A percentile compares a stretch with the other conserved stretches of the same genome.
Evolutionary conservation across 2,329 filamentous ascomycete species (phyloP).

Genomic region (Penicillium paneum): DNA sequence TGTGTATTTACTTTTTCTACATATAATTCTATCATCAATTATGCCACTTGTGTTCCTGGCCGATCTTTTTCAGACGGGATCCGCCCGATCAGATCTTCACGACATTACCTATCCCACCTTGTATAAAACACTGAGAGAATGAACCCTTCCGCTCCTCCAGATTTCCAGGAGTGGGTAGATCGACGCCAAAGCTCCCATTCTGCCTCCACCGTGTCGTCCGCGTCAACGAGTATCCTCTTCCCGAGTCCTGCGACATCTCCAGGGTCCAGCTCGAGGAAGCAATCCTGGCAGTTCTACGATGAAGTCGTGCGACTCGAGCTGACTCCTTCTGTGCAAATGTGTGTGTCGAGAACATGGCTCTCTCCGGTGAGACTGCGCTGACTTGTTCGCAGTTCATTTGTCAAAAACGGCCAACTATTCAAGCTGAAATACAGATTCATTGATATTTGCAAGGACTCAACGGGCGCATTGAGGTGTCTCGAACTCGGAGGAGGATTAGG

Average conservation of each 20-base stretch:
- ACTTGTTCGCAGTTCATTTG: slow-evolving; percentile 34
- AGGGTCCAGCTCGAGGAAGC: slow-evolving; percentile 28
- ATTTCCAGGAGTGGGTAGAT: slow-evolving; percentile 33
- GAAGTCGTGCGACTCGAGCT: slow-evolving; percentile 32
- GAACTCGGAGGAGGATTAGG: slow-evolving; percentile 40
- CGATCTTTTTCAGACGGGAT: slow-evolving; percentile 7
- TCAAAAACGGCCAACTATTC: slow-evolving; percentile 39
- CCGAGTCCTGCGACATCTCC: slow-evolving; percentile 30
- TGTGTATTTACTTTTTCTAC: not conserved
- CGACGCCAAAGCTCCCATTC: slow-evolving; percentile 29
- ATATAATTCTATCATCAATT: not conserved
- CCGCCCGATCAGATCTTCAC: slow-evolving; percentile 2
- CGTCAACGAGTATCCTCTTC: slow-evolving; percentile 31
- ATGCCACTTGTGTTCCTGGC: slow-evolving; percentile 7
- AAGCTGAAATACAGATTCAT: slow-evolving; percentile 40
- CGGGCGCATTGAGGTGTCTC: slow-evolving; percentile 35
- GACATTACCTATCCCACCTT: not conserved
- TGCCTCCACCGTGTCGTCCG: slow-evolving; percentile 31
- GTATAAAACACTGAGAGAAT: slow-evolving; percentile 10
- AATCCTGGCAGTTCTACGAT: slow-evolving; percentile 30
- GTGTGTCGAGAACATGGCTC: slow-evolving; percentile 5
- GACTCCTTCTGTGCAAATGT: slow-evolving; percentile 36
- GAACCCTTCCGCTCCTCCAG: slow-evolving; percentile 18
- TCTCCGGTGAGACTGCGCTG: not conserved
- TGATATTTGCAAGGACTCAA: slow-evolving; percentile 40